Evolutionary conservation across 1,284 basidiomycete species (phyloP), one percentile per base, ranked within the genome.

Genomic region (Trametes hirsuta): DNA sequence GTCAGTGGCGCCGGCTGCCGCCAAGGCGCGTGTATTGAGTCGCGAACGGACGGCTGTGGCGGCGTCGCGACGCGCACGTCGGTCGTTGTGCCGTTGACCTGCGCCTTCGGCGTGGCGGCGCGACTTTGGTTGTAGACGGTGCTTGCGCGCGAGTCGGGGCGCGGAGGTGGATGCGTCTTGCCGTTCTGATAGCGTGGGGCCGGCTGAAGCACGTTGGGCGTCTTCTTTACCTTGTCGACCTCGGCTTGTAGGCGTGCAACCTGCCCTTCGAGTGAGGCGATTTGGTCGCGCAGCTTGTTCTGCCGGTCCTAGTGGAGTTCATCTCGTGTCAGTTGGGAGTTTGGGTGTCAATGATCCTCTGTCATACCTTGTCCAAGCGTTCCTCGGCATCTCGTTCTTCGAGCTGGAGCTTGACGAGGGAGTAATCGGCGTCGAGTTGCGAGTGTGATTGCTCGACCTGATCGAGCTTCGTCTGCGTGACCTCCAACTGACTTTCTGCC

Each of bases 351-450:
- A 47, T 36, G 18, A 40, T 25, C 11, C 14, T 37, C 12, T 10
- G 35, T 39, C 65, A 74, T 66, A 92, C 91, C 82, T 87, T 82
- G 55, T 77, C 72, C 57, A 88, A 70, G 30, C 88, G 84, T 66
- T 84, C 83, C 62, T 90, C 84, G 30, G 86, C 86, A 63, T 90
- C 88, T 55, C 80, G 80, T 67, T 91, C 90, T 65, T 92, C 90
- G 3, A 92, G 79, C 67, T 91, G 88, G 63, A 88, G 72, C 71
- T 81, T 88, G 41, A 79, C 77, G 47, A 90, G 72, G 4, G 85
- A 83, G 63, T 85, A 81, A 67, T 93, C 91, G 4, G 84, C 81
- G 36, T 91, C 88, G 40, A 91, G 74, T 70, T 90, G 88, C 18
- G 76, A 71, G 18, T 84, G 82, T 0, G 77, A 79, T 68, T 88